phyloP scores from a whole-genome alignment of 441 rosid genomes.

The Gossypium gossypioides region DNA sequence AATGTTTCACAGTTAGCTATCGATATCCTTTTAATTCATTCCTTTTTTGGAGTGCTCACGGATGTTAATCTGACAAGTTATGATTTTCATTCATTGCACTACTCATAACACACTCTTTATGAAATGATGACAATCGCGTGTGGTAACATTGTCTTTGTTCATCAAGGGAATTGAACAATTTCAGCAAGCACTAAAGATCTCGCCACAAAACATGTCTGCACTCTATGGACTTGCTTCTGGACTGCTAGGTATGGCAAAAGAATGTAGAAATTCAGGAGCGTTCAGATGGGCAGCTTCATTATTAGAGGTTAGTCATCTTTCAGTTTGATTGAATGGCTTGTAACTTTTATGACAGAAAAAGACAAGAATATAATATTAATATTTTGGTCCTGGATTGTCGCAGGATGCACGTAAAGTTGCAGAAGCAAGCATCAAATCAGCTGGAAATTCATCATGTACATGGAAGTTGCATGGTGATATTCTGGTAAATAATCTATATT shows the following conservation, averaged over 20 bases:
- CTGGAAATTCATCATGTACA: slow-evolving; percentile 56
- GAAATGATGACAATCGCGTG: neutral
- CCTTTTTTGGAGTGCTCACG: neutral
- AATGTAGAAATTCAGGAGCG: slow-evolving; percentile 73
- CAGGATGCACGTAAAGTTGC: slow-evolving; percentile 73
- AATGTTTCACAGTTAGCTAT: neutral
- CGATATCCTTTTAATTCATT: too few species aligned
- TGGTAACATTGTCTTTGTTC: slow-evolving; percentile 23
- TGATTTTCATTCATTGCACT: neutral
- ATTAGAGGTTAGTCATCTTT: slow-evolving; percentile 47
- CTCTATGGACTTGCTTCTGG: slow-evolving; percentile 80
- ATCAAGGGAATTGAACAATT: slow-evolving; percentile 71
- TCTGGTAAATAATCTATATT: slow-evolving; percentile 35
- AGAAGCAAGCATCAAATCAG: slow-evolving; percentile 32
- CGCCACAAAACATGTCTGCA: slow-evolving; percentile 67
- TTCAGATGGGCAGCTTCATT: slow-evolving; percentile 80
- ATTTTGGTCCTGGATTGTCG: slow-evolving; percentile 14
- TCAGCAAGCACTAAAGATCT: slow-evolving; percentile 62
- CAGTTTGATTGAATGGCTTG: slow-evolving; percentile 8
- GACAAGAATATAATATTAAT: slow-evolving; percentile 1
- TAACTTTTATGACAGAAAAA: neutral
- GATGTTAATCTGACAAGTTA: neutral
- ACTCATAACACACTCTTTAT: neutral
- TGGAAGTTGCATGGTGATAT: slow-evolving; percentile 94
- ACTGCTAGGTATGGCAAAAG: slow-evolving; percentile 72